Evolutionary conservation across 1,284 basidiomycete genomes (phyloP).

Genomic region (Rhodotorula sp.): DNA sequence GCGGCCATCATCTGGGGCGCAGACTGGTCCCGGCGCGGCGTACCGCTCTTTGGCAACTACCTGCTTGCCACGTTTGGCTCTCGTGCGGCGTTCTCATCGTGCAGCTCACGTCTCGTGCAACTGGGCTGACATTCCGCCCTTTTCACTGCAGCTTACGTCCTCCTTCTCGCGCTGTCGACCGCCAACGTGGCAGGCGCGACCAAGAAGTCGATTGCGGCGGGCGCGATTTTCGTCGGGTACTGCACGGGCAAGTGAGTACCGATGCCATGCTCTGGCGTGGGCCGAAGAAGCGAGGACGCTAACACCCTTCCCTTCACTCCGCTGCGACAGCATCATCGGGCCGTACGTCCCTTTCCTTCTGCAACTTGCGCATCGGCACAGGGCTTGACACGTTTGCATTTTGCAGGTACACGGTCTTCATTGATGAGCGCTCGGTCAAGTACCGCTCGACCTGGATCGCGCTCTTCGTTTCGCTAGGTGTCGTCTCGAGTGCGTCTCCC

Average conservation of each 20-base stretch:
- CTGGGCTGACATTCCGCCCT: too few relatives aligned
- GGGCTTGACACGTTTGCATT: too few relatives aligned
- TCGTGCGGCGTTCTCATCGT: neutral
- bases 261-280: too few relatives aligned
- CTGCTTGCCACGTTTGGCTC: conserved; percentile 5
- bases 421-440: conserved; percentile 48
- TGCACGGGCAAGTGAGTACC: conserved; percentile 43
- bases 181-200: conserved; percentile 56
- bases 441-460: conserved; percentile 57
- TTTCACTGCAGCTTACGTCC: conserved; percentile 39
- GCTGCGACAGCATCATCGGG: conserved; percentile 50
- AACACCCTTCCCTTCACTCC: neutral
- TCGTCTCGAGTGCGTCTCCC: conserved; percentile 26
- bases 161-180: conserved; percentile 52
- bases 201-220: conserved; percentile 54
- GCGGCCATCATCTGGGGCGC: conserved; percentile 56
- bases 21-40: conserved; percentile 49
- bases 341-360: conserved; percentile 24
- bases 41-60: conserved; percentile 55
- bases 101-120: too few relatives aligned
- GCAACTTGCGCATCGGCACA: too few relatives aligned
- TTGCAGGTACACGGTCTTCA: conserved; percentile 47
- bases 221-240: conserved; percentile 54
- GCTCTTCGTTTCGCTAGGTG: conserved; percentile 50
- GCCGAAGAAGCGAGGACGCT: too few relatives aligned